Evolutionary conservation across 352 stramenopile genomes (phyloP).

Genomic region (Phytophthora aleatoria): DNA sequence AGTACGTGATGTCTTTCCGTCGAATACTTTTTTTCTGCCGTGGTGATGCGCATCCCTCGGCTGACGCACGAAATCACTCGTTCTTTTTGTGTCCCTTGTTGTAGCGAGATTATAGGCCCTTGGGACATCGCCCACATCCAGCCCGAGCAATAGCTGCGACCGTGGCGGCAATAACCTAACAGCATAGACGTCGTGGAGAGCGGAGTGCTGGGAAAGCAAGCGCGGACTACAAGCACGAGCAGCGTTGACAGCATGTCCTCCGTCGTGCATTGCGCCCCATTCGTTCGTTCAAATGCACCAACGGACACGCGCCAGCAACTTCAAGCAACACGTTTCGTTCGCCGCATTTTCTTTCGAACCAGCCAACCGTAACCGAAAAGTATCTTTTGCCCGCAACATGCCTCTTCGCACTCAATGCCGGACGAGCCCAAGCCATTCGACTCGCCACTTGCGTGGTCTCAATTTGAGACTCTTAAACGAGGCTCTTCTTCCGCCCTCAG

Average conservation of each 20-base stretch:
- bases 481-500: slow-evolving; percentile 27
- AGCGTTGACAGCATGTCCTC: slow-evolving; percentile 1
- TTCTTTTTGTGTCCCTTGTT: slow-evolving; percentile 21
- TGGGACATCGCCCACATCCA: slow-evolving; percentile 92
- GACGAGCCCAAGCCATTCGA: background rate
- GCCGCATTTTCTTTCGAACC: slow-evolving; percentile 42
- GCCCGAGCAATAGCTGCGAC: slow-evolving; percentile 49
- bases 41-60: slow-evolving; percentile 14
- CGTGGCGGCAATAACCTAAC: background rate
- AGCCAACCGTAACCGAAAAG: slow-evolving; percentile 28
- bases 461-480: background rate
- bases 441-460: background rate
- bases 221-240: background rate
- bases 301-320: slow-evolving; percentile 17
- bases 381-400: slow-evolving; percentile 34
- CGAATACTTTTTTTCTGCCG: slow-evolving; percentile 7
- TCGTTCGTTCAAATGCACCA: slow-evolving; percentile 8
- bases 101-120: slow-evolving; percentile 86
- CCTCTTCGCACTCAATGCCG: slow-evolving; percentile 29
- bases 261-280: slow-evolving; percentile 5
- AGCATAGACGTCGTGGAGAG: background rate
- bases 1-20: slow-evolving; percentile 58
- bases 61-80: slow-evolving; percentile 29
- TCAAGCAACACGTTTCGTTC: slow-evolving; percentile 39
- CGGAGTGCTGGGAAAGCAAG: background rate